These are phyloP conservation scores for Amanita subjunquillea DNA, from an alignment of 768 basidiomycete genomes.

Conservation along the genomic window DNA sequence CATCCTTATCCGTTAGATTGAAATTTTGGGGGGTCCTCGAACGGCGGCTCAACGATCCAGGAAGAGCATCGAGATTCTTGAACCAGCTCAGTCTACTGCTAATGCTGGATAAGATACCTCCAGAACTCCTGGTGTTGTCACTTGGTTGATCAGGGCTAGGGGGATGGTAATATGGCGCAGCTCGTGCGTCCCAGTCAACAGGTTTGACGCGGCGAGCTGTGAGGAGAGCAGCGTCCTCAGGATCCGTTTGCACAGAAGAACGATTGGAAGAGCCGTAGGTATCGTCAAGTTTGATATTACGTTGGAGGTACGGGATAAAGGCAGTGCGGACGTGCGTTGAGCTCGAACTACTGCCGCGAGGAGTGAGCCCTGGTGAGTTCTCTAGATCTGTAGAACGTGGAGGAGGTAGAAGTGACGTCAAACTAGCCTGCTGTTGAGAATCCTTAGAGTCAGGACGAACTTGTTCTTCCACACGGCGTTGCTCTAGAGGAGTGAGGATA, in stretches of 20 bases:
- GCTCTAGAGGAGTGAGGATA: conserved; percentile 25
- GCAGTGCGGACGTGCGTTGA: conserved; percentile 1
- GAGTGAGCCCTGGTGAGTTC: conserved; percentile 8
- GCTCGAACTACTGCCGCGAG: neutral
- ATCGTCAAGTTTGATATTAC: conserved; percentile 7
- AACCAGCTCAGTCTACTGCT: conserved; percentile 55
- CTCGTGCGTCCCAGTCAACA: conserved; percentile 24
- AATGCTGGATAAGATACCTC: conserved; percentile 31
- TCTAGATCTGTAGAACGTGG: conserved; percentile 25
- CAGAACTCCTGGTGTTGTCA: conserved; percentile 10
- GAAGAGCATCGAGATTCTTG: conserved; percentile 20
- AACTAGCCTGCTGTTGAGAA: conserved; percentile 17
- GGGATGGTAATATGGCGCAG: conserved; percentile 11
- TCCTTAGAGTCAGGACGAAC: conserved; percentile 17
- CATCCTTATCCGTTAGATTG: conserved; percentile 29
- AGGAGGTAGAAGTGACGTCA: conserved; percentile 20
- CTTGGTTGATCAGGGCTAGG: conserved; percentile 10
- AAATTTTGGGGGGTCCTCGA: conserved; percentile 11
- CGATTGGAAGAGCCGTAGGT: conserved; percentile 18
- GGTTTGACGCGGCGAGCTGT: conserved; percentile 42
- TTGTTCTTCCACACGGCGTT: conserved; percentile 26
- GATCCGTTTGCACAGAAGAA: conserved; percentile 21
- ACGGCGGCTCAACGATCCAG: conserved; percentile 12
- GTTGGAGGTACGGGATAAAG: conserved; percentile 9
- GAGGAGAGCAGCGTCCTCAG: conserved; percentile 37